phyloP scores from a whole-genome alignment of 352 stramenopile species.

The Globisporangium alternatum region DNA sequence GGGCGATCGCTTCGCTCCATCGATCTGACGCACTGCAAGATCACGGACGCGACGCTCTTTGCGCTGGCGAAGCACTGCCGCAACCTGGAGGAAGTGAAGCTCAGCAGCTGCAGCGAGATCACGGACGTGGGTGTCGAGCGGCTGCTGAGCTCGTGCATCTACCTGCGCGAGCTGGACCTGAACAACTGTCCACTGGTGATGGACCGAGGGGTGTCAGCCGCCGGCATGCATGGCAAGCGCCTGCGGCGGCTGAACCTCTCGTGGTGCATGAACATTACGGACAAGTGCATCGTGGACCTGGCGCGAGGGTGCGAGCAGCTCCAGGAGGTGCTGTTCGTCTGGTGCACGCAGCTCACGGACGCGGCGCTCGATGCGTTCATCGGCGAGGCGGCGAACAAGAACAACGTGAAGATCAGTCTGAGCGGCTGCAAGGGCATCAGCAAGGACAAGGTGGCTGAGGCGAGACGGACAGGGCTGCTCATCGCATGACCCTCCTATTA shows the following conservation, averaged over 20 bases:
- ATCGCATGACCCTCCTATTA: conserved; percentile 21
- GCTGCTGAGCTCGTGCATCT: conserved; percentile 48
- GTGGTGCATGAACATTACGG: conserved; percentile 89
- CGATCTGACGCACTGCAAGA: conserved; percentile 70
- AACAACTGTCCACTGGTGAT: conserved; percentile 84
- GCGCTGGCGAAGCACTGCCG: conserved; percentile 62
- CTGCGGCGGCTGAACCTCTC: conserved; percentile 74
- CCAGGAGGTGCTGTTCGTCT: conserved; percentile 67
- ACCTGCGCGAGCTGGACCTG: conserved; percentile 58
- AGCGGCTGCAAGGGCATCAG: conserved; percentile 72
- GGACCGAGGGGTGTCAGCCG: conserved; percentile 59
- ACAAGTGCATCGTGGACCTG: conserved; percentile 75
- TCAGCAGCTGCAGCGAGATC: conserved; percentile 75
- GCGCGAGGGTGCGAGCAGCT: conserved; percentile 59
- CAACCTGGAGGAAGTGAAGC: conserved; percentile 60
- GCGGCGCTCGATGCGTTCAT: conserved; percentile 58
- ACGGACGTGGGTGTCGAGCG: conserved; percentile 74
- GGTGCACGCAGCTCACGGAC: conserved; percentile 84
- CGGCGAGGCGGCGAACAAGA: conserved; percentile 3
- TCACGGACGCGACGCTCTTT: conserved; percentile 69
- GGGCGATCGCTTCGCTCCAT: conserved; percentile 43
- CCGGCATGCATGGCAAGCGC: conserved; percentile 47
- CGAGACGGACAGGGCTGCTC: conserved; percentile 29
- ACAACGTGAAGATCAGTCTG: conserved; percentile 43
- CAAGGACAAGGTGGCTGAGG: conserved; percentile 28